A percentile compares a stretch with the other conserved stretches of the same genome.
Evolutionary conservation across 805 yeast species (phyloP).

Genomic region (Barnettozyma sucrosica): DNA sequence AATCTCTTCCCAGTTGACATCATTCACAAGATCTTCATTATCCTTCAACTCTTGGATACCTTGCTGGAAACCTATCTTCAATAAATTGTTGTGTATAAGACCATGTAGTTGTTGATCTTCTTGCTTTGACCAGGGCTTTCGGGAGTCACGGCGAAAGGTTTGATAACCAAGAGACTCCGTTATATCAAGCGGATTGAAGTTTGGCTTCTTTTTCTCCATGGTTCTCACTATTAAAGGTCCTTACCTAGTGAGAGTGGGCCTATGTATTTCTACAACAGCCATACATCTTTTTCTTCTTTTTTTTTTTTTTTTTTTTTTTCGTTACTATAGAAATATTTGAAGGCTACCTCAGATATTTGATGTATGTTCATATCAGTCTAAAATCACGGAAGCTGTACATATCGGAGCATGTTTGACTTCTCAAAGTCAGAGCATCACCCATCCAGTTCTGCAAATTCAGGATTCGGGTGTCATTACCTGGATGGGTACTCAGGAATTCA

Average conservation of each 20-base stretch:
- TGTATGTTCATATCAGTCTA: constrained; percentile 2
- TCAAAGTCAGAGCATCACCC: constrained; percentile 37
- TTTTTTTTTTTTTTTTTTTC: no score
- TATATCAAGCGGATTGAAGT: constrained; percentile 39
- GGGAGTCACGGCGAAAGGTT: constrained; percentile 55
- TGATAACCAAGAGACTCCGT: constrained; percentile 72
- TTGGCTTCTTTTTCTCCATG: constrained; percentile 15
- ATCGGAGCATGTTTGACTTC: constrained; percentile 4
- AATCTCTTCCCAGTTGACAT: constrained; percentile 58
- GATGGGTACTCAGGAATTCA: constrained; percentile 84
- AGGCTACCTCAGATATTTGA: no score
- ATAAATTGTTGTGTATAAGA: constrained; percentile 34
- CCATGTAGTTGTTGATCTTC: constrained; percentile 58
- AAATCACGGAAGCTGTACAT: constrained; percentile 2
- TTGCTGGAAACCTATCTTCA: constrained; percentile 29
- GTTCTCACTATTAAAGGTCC: not conserved
- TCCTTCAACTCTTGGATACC: constrained; percentile 29
- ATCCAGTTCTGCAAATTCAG: constrained; percentile 63
- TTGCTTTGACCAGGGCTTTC: constrained; percentile 69
- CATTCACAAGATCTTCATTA: constrained; percentile 24
- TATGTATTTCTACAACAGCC: not conserved
- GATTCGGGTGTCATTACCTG: constrained; percentile 71
- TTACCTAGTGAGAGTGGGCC: not conserved
- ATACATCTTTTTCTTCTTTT: no score
- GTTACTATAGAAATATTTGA: not conserved